Base-by-base conservation (phyloP, 2,329 filamentous ascomycete species). In the Pyrenophora graminea region DNA sequence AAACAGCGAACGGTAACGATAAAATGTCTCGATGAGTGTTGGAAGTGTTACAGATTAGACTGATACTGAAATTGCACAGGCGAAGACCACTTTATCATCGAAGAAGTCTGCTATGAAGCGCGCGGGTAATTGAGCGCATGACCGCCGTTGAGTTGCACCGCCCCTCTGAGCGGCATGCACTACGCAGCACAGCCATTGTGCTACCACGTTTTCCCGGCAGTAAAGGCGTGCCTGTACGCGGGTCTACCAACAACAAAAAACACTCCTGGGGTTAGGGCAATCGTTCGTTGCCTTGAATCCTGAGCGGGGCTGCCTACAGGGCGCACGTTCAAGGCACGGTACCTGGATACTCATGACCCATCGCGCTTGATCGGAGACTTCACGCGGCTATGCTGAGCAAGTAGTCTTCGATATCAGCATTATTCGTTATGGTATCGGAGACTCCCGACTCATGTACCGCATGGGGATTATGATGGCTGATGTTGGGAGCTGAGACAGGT, bases 1-100 rank as follows among this genome's bases (percentile, higher is more conserved):
- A 51, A 44, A 48, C 49, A 31, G 55, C 37, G 32, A 36, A 41
- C 21, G 17, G 5, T 45, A 13, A 13, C 27, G 38, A 27, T 15
- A 48, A 25, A 30, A 6, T 18, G 33, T 34, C 18, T 27, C 12
- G 30, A 9, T 37, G 10, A 34, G 19, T 21, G 42, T 47, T 37
- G 46, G 37, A 18, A n/a, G 33, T 41, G 19, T 9, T 30, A 30
- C 23, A 45, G 40, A 46, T 37, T 21, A 34, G 31, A 33, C 19
- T 34, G 12, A 30, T 23, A 31, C 21, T 49, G 25, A 25, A 31
- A 12, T 25, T 25, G 27, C 25, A 15, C 25, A 19, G 41, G 27
- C 23, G 2, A 33, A 15, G 36, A n/a, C 7, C 19, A 21, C 19
- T 21, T 21, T 21, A 21, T 21, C 19, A 21, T 21, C 19, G 19